Evolutionary conservation across 805 yeast species (phyloP), one percentile per base, ranked within the genome.

Genomic region (Saccharomycopsis fermentans): DNA sequence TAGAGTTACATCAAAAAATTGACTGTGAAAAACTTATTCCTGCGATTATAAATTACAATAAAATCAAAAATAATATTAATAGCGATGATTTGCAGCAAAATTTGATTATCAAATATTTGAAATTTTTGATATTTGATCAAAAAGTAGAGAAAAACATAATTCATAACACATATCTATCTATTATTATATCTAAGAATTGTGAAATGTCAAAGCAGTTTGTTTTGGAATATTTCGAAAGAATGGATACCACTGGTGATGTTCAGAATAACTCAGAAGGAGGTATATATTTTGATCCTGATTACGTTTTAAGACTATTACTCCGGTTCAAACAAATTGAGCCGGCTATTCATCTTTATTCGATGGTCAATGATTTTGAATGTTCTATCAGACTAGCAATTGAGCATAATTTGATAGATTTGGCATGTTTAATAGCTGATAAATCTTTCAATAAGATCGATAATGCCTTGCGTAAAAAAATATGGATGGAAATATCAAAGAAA

Each of bases 321-420:
- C 79, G 77, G 58, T 78, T 79, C 66, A 69, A 79, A 11, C 82
- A 81, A 59, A 74, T 77, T 55, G 81, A 81, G 60, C 79, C 91
- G 1, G 90, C 96, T 0, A 82, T 90, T 9, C 77, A 80, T 59
- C 77, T 94, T n/a, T 82, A 86, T 64, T 80, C 94, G 0, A 74
- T 80, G 55, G 71, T 89, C 70, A 81, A 77, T 3, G 75, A 87
- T 52, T 87, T 78, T 66, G 96, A 90, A 61, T 90, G 87, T 57
- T 97, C 98, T 0, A 81, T 91, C 37, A 76, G 77, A 54, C 69
- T 94, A 58, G 92, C 97, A 0, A 72, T 94, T 52, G 77, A 80
- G 3, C 71, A 81, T 61, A 80, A 80, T 36, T 72, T 85, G 64
- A 70, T 82, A 5, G 84, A 83, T 26, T 72, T 81, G 51, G 91